phyloP scores from a whole-genome alignment of 257 asterid species.

The Nicotiana otophora region DNA sequence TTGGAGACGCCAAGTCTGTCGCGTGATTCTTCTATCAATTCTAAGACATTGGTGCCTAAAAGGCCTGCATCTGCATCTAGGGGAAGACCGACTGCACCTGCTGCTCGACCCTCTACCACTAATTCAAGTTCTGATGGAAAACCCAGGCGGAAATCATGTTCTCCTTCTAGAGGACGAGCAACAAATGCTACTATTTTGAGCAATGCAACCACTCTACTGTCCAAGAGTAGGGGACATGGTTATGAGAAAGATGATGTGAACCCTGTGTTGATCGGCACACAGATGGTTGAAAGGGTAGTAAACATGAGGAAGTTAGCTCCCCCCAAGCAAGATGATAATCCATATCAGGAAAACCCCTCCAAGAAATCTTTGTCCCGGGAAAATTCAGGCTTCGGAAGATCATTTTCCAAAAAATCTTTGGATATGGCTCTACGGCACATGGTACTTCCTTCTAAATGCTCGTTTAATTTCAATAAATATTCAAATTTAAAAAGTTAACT shows the following conservation, averaged over 20 bases:
- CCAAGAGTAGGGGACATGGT: conserved; percentile 45
- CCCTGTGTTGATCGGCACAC: conserved; percentile 66
- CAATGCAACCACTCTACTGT: conserved; percentile 23
- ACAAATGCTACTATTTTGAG: conserved; percentile 18
- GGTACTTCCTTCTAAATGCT: conserved; percentile 37
- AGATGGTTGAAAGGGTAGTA: conserved; percentile 87
- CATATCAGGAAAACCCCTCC: conserved; percentile 26
- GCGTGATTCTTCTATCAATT: conserved; percentile 28
- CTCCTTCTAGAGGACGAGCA: conserved; percentile 46
- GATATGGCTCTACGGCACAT: conserved; percentile 94
- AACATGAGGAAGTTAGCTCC: conserved; percentile 93
- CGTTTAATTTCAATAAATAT: not conserved
- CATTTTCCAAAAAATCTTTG: conserved; percentile 67
- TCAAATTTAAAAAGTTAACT: not conserved
- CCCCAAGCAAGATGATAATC: conserved; percentile 47
- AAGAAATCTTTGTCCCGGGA: conserved; percentile 43
- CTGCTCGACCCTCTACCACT: conserved; percentile 20
- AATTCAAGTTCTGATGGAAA: conserved; percentile 19
- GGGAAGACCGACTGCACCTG: conserved; percentile 34
- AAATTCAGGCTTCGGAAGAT: conserved; percentile 70
- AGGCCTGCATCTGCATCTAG: conserved; percentile 70
- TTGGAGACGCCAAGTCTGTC: conserved; percentile 26
- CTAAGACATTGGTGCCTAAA: conserved; percentile 30
- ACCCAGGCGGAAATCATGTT: conserved; percentile 55
- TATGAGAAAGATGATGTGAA: conserved; percentile 53